Percentiles rank a stretch among this genome's conserved stretches.
phyloP scores from a whole-genome alignment of 768 basidiomycete genomes.

The Suillus sp. region DNA sequence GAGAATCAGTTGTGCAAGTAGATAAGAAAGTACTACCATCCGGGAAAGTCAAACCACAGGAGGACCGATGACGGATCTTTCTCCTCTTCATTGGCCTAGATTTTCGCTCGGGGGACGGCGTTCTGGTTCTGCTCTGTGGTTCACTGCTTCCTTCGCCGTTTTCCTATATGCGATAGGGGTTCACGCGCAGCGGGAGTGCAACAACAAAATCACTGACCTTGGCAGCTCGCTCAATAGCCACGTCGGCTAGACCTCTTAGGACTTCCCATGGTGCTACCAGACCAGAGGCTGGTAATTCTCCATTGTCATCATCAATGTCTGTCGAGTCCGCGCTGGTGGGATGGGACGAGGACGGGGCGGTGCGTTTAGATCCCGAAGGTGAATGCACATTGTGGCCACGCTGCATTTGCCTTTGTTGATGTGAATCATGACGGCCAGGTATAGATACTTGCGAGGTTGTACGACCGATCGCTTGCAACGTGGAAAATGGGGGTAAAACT shows the following conservation, averaged over 20 bases:
- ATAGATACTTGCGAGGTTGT: conserved; percentile 49
- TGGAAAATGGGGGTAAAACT: conserved; percentile 72
- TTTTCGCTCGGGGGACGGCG: conserved; percentile 71
- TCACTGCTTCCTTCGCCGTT: conserved; percentile 73
- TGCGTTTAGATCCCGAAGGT: conserved; percentile 55
- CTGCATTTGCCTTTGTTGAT: conserved; percentile 30
- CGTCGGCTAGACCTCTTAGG: conserved; percentile 76
- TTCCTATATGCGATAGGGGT: conserved; percentile 48
- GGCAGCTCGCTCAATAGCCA: conserved; percentile 75
- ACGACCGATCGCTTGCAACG: conserved; percentile 56
- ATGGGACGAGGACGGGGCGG: conserved; percentile 62
- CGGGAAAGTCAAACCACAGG: conserved; percentile 65
- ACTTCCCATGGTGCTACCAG: conserved; percentile 89
- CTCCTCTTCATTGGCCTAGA: conserved; percentile 69
- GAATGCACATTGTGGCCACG: conserved; percentile 31
- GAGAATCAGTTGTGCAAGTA: conserved; percentile 9
- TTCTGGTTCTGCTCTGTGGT: conserved; percentile 72
- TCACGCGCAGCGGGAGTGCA: not conserved
- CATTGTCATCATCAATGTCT: conserved; percentile 79
- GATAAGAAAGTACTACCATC: conserved; percentile 55
- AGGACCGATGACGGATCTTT: conserved; percentile 65
- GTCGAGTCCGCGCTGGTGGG: conserved; percentile 81
- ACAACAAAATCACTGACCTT: conserved; percentile 49
- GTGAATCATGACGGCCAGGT: conserved; percentile 54
- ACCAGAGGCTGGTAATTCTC: conserved; percentile 78